Base-by-base conservation (phyloP, 176 grass and related monocot species). In the Leersia perrieri region DNA sequence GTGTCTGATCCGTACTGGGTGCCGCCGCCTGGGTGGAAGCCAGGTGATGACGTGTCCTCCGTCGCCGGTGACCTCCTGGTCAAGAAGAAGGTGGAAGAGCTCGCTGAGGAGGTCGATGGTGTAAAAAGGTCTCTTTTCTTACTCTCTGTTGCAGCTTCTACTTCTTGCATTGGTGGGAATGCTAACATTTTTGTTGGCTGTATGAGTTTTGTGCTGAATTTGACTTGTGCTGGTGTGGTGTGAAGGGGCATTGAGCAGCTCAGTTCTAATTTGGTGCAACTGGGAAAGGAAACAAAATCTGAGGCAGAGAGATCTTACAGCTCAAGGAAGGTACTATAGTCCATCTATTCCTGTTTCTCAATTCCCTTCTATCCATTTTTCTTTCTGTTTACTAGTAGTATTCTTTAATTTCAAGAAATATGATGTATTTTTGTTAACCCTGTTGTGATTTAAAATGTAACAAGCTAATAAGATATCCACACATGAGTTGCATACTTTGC, bases 21-120 rank as follows among this genome's bases (percentile, higher is more conserved):
- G 74, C 96, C 96, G 31, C 96, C 90, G 1, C 86, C 84, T 0
- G 90, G 92, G 39, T 98, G 96, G 90, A 91, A 98, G 63, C 90
- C 68, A 0, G 90, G 92, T n/a, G 92, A 95, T 63, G 78, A 77
- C 32, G 68, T 83, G 35, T 91, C 92, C 32, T 55, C 62, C 0
- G 88, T 77, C 29, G 64, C 57, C 22, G 86, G 89, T 75, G 89
- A 89, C 65, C 38, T 90, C 23, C 81, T 80, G 75, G 58, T 91
- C 34, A 84, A 89, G 73, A 89, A 83, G 81, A 78, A 85, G 70
- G 84, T 89, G 47, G 87, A 94, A 63, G 80, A 91, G 27, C 90
- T 94, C 68, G 70, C 74, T n/a, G 77, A 85, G 73, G 90, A 94
- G 47, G 64, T 86, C 77, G 45, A 84, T 81, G 66, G 49, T 23